Evolutionary conservation across 306 rosid species (phyloP).

Genomic region (Amphicarpaea edgeworthii): DNA sequence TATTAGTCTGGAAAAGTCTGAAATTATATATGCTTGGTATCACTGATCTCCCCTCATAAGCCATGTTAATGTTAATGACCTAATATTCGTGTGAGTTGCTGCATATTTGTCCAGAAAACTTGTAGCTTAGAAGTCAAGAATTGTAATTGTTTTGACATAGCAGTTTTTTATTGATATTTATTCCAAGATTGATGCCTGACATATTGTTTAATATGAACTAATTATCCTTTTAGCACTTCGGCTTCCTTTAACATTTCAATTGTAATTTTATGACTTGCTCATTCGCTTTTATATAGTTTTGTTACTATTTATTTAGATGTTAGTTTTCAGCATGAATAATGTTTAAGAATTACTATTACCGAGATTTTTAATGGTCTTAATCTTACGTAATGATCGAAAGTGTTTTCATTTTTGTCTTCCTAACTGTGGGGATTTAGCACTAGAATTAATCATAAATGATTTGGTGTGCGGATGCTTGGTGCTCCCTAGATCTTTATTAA

Average conservation of each 20-base stretch:
- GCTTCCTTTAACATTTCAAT: neutral
- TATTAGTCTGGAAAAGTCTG: neutral
- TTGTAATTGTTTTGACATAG: neutral
- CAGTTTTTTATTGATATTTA: neutral
- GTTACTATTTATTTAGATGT: neutral
- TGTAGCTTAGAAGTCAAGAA: neutral
- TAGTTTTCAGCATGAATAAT: no score
- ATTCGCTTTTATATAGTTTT: neutral
- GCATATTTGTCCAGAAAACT: neutral
- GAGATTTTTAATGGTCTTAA: neutral
- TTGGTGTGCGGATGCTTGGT: conserved; percentile 15
- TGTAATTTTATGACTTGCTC: neutral
- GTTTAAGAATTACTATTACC: neutral
- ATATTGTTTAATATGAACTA: neutral
- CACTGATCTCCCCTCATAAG: neutral
- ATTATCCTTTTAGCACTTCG: neutral
- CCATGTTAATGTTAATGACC: neutral
- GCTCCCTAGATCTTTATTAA: conserved; percentile 12
- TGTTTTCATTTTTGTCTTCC: neutral
- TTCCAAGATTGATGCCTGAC: neutral
- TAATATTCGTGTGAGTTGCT: neutral
- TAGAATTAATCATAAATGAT: no score
- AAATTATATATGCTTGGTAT: conserved; percentile 2
- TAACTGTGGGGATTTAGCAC: neutral
- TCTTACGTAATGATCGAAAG: neutral